Evolutionary conservation across 1,284 basidiomycete species (phyloP), one percentile per base, ranked within the genome.

Genomic region (Termitomyces sp.): DNA sequence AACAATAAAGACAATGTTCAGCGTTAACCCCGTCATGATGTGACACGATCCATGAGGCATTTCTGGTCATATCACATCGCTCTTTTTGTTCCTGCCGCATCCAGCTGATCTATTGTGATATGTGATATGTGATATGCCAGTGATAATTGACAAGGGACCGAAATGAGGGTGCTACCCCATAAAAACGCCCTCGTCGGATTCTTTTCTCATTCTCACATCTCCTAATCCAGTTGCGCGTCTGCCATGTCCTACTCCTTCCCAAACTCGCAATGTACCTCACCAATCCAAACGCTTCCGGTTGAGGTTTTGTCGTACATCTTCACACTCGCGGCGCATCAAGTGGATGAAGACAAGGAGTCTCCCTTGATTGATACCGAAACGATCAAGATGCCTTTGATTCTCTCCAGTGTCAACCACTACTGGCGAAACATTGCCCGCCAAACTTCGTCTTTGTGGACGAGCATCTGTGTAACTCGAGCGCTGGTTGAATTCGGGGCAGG

Each of bases 251-350:
- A 48, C 21, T 30, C 24, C 37, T 42, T 26, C 30, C 26, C 18
- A 35, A 34, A 46, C 37, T 18, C 46, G 5, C 52, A 16, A 3
- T 30, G 11, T 28, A 16, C 42, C 16, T 62, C 68, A 16, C 65
- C 69, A 3, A 70, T 77, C 49, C 60, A 66, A 54, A 59, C 48
- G 21, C 71, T 81, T 16, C 79, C 79, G 3, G 70, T 74, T 21
- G 79, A 81, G 61, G 67, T 81, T 10, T 66, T 81, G 19, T 75
- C 78, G 0, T 72, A 76, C 51, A 75, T 81, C 52, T 79, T 81
- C 60, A 55, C 60, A 11, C 66, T 79, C 28, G 71, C 66, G 16
- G 68, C 70, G 1, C 71, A 74, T 54, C 54, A 63, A 21, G 31
- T 51, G 9, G 57, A 58, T 16, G 56, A 61, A 42, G 35, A 57